A percentile compares a stretch with the other conserved stretches of the same genome.
These are phyloP conservation scores for Vigna trinervia DNA, from an alignment of 306 rosid genomes.

Conservation along the genomic window DNA sequence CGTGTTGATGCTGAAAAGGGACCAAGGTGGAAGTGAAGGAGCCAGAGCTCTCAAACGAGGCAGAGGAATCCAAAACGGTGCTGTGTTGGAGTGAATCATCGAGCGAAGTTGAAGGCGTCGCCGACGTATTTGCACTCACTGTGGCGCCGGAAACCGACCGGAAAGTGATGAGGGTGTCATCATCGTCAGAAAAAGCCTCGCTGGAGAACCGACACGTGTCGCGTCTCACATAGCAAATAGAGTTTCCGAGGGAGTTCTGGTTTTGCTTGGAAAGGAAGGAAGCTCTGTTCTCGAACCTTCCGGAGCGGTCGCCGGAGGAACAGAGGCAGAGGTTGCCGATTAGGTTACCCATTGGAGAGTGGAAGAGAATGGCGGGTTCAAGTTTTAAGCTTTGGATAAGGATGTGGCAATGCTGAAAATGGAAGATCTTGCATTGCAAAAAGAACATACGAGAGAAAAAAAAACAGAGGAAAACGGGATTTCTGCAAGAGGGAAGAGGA, in stretches of 20 bases:
- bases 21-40: slow-evolving; percentile 60
- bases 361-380: background rate
- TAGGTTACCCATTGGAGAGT: slow-evolving; percentile 69
- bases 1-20: slow-evolving; percentile 55
- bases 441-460: slow-evolving; percentile 4
- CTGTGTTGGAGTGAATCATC: slow-evolving; percentile 49
- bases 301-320: slow-evolving; percentile 61
- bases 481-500: background rate
- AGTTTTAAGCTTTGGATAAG: slow-evolving; percentile 27
- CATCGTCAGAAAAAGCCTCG: slow-evolving; percentile 1
- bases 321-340: slow-evolving; percentile 56
- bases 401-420: background rate
- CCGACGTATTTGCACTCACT: slow-evolving; percentile 76
- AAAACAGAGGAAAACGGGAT: slow-evolving; percentile 21
- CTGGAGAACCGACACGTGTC: slow-evolving; percentile 42
- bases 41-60: slow-evolving; percentile 70
- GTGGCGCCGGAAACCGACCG: slow-evolving; percentile 77
- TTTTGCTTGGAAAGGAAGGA: slow-evolving; percentile 38
- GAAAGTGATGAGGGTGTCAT: slow-evolving; percentile 50
- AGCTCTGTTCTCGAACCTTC: slow-evolving; percentile 45
- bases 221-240: slow-evolving; percentile 67
- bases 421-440: slow-evolving; percentile 1
- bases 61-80: slow-evolving; percentile 57
- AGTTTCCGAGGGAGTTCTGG: slow-evolving; percentile 62
- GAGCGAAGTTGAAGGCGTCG: slow-evolving; percentile 66